These are phyloP conservation scores for Wickerhamomyces canadensis DNA, from an alignment of 805 yeast genomes.

Conservation along the genomic window DNA sequence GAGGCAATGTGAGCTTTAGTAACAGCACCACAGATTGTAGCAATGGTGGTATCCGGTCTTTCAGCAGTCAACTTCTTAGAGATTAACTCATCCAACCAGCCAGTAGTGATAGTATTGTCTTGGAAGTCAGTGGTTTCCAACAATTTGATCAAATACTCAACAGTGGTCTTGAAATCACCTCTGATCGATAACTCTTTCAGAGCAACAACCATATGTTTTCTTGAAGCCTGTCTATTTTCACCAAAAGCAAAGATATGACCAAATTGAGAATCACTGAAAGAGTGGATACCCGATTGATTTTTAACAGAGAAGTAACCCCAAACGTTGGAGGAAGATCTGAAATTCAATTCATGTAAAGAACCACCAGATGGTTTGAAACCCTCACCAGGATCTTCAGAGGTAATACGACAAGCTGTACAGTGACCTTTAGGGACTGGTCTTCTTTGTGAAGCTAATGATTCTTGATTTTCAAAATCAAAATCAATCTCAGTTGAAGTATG, in stretches of 20 bases:
- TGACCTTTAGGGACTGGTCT: constrained; percentile 96
- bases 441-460: constrained; percentile 73
- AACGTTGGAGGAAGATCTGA: constrained; percentile 94
- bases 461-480: constrained; percentile 75
- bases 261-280: constrained; percentile 96
- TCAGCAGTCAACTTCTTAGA: constrained; percentile 92
- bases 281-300: constrained; percentile 94
- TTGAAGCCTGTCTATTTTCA: constrained; percentile 94
- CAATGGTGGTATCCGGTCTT: constrained; percentile 87
- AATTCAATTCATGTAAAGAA: constrained; percentile 90
- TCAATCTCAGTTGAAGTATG: constrained; percentile 87
- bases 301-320: constrained; percentile 99
- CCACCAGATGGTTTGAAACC: constrained; percentile 99
- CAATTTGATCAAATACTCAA: constrained; percentile 90
- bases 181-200: constrained; percentile 92
- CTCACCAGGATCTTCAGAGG: constrained; percentile 98
- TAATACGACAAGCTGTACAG: constrained; percentile 98
- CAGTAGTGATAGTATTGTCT: constrained; percentile 94
- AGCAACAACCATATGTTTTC: constrained; percentile 99
- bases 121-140: constrained; percentile 96
- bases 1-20: constrained; percentile 87
- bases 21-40: constrained; percentile 96
- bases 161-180: constrained; percentile 98
- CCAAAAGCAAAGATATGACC: constrained; percentile 99
- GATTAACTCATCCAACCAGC: constrained; percentile 97